Evolutionary conservation across 257 asterid genomes (phyloP).

Genomic region (Perilla frutescens): DNA sequence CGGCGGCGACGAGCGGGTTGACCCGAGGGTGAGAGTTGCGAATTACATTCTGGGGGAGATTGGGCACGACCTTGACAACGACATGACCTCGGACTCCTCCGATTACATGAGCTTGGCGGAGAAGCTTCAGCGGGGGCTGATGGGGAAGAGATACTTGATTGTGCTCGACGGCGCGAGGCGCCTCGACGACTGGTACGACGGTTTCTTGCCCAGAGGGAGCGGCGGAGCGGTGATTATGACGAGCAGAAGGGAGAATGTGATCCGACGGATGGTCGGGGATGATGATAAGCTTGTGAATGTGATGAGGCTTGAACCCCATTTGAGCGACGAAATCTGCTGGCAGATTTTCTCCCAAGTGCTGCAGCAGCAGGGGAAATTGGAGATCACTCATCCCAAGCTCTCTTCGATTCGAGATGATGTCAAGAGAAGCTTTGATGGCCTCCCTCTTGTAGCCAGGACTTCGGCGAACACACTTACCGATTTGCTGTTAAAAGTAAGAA

Average conservation of each 20-base stretch:
- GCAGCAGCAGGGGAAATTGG: not conserved
- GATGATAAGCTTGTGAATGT: not conserved
- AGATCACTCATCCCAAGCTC: too few species aligned
- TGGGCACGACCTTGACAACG: not conserved
- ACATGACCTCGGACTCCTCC: not conserved
- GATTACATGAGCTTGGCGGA: not conserved
- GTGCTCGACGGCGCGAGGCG: conserved; percentile 25
- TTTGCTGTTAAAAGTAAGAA: not conserved
- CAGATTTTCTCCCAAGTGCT: not conserved
- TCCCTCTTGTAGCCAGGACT: conserved; percentile 24
- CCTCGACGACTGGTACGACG: not conserved
- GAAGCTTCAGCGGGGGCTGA: not conserved
- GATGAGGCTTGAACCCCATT: too few species aligned
- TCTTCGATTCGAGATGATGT: not conserved
- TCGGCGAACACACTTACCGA: not conserved
- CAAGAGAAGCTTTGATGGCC: not conserved
- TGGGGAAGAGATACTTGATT: conserved; percentile 28
- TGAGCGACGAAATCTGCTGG: conserved; percentile 8
- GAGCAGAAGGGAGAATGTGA: conserved; percentile 21
- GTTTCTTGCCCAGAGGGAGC: not conserved
- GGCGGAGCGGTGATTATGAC: conserved; percentile 31
- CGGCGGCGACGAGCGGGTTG: too few species aligned
- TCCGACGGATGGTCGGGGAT: not conserved
- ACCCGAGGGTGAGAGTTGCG: not conserved
- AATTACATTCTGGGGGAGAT: not conserved